A percentile compares a stretch with the other conserved stretches of the same genome.
These are phyloP conservation scores for Mucor velutinosus DNA, from an alignment of 371 early-diverging fungal genomes.

Conservation along the genomic window DNA sequence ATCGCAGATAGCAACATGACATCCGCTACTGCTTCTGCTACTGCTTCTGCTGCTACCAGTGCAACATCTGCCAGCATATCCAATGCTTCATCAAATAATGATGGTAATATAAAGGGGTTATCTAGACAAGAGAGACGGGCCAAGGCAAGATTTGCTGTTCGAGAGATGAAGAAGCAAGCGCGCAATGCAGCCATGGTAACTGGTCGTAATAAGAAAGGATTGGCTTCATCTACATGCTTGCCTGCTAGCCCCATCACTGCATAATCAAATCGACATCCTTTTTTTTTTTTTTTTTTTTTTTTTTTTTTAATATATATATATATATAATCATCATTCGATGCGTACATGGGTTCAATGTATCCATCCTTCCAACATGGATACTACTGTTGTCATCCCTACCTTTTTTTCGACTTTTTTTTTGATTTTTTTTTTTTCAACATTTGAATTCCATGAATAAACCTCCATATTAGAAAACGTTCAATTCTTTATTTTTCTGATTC, in stretches of 20 bases:
- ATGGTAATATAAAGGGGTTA: slow-evolving; percentile 8
- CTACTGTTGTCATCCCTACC: background rate
- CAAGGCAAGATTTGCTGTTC: slow-evolving; percentile 18
- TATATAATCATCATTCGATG: background rate
- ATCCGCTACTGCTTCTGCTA: background rate
- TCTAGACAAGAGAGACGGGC: slow-evolving; percentile 29
- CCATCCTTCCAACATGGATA: background rate
- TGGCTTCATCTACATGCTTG: slow-evolving; percentile 4
- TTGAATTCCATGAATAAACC: background rate
- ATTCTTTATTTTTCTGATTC: slow-evolving; percentile 7
- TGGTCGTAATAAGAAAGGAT: slow-evolving; percentile 8
- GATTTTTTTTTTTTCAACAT: background rate
- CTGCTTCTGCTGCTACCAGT: background rate
- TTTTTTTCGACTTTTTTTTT: background rate
- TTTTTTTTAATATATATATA: no score
- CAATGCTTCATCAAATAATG: background rate
- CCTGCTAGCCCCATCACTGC: slow-evolving; percentile 5
- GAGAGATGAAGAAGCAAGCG: slow-evolving; percentile 25
- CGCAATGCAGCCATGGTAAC: slow-evolving; percentile 13
- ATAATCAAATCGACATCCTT: background rate
- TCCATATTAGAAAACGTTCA: background rate
- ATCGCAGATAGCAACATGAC: background rate
- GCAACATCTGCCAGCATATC: background rate
- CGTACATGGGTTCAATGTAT: background rate
- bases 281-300: background rate